phyloP scores from a whole-genome alignment of 2,329 filamentous ascomycete genomes.

The Mariannaea sp. region DNA sequence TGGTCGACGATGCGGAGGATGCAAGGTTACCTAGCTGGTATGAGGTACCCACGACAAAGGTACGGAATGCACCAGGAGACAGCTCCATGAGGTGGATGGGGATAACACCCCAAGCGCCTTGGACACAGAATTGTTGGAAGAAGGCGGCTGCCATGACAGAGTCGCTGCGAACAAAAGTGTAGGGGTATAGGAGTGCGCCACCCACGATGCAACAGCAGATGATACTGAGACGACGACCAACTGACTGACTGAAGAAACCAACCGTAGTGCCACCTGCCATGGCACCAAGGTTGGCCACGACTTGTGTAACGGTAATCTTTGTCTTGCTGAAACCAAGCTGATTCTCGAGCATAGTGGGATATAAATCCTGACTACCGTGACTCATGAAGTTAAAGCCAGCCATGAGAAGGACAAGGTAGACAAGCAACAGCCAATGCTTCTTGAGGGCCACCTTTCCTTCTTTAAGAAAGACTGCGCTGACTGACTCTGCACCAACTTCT shows the following conservation, averaged over 20 bases:
- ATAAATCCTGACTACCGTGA: conserved; percentile 71
- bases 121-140: conserved; percentile 81
- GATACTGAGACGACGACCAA: conserved; percentile 72
- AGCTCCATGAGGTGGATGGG: conserved; percentile 81
- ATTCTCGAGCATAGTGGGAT: conserved; percentile 63
- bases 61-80: conserved; percentile 72
- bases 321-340: conserved; percentile 58
- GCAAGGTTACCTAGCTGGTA: conserved; percentile 82
- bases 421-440: conserved; percentile 78
- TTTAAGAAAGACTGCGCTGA: conserved; percentile 64
- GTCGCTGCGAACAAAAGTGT: conserved; percentile 69
- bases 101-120: conserved; percentile 78
- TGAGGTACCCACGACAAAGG: conserved; percentile 73
- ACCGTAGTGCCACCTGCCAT: conserved; percentile 69
- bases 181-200: conserved; percentile 81
- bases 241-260: conserved; percentile 70
- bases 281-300: conserved; percentile 73
- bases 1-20: conserved; percentile 71
- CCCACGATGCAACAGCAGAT: conserved; percentile 67
- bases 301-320: conserved; percentile 70
- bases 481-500: conserved; percentile 35
- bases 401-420: conserved; percentile 86
- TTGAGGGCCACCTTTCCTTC: conserved; percentile 81
- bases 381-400: conserved; percentile 93
- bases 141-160: conserved; percentile 79